These are phyloP conservation scores for Venturia aucupariae DNA, from an alignment of 2,329 filamentous ascomycete species.

Conservation along the genomic window DNA sequence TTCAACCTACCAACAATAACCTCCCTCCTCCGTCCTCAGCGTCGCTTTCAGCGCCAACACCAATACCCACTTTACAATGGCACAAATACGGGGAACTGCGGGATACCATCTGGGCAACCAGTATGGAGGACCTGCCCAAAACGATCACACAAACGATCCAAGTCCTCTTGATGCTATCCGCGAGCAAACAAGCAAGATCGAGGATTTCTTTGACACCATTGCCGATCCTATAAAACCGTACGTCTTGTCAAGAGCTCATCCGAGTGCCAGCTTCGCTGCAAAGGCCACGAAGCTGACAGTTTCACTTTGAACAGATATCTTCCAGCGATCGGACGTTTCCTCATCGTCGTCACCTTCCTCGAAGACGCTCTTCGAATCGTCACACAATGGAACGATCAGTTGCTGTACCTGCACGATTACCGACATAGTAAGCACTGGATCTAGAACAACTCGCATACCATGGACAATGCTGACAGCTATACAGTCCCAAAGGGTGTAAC, in stretches of 20 bases:
- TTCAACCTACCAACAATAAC: background rate
- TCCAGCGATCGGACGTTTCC: constrained; percentile 87
- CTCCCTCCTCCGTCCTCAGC: background rate
- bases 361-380: constrained; percentile 94
- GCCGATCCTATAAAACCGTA: constrained; percentile 94
- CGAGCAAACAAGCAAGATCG: constrained; percentile 95
- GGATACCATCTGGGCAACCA: constrained; percentile 75
- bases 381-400: constrained; percentile 94
- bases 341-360: constrained; percentile 97
- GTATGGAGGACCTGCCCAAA: constrained; percentile 53
- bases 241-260: constrained; percentile 30
- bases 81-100: constrained; percentile 54
- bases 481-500: constrained; percentile 80
- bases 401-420: constrained; percentile 87
- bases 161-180: constrained; percentile 81
- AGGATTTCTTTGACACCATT: constrained; percentile 79
- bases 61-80: constrained; percentile 32
- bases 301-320: constrained; percentile 55
- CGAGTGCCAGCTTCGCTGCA: background rate
- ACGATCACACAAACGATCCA: constrained; percentile 54
- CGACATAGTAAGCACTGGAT: constrained; percentile 64
- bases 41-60: background rate
- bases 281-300: constrained; percentile 3
- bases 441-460: background rate
- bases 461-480: background rate